Percentiles rank a stretch among this genome's conserved stretches.
These are phyloP conservation scores for Inga leiocalycina DNA, from an alignment of 306 rosid genomes.

Conservation along the genomic window DNA sequence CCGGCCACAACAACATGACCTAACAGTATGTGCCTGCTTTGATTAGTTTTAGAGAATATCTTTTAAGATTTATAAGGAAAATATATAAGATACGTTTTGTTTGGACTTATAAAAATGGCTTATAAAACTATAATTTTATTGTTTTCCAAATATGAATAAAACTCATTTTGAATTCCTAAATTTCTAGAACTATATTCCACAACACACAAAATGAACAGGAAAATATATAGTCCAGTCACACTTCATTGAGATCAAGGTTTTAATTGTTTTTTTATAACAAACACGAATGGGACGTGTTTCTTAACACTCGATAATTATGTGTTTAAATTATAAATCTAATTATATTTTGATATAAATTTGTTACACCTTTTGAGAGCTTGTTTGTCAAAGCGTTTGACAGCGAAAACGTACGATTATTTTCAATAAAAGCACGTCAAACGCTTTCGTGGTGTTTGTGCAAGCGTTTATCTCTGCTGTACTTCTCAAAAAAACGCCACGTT, in stretches of 20 bases:
- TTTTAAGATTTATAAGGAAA: no score
- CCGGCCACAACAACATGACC: not conserved
- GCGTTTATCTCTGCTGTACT: no score
- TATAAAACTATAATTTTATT: no score
- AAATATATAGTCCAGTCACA: not conserved
- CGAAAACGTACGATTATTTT: no score
- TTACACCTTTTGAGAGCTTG: no score
- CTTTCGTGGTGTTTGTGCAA: no score
- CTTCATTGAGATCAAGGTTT: not conserved
- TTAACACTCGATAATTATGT: not conserved
- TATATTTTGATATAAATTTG: not conserved
- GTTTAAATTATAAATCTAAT: not conserved
- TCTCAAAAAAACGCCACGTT: no score
- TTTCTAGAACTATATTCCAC: not conserved
- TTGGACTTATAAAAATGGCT: rapidly evolving
- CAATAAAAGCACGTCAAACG: no score
- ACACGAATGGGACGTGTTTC: not conserved
- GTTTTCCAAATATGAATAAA: not conserved
- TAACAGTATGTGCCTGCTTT: not conserved
- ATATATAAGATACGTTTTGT: no score
- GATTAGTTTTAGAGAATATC: no score
- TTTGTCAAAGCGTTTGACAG: no score
- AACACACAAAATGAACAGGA: not conserved
- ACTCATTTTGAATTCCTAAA: not conserved
- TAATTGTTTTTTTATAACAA: not conserved